Conservation (phyloP, 129 eudicot species). For the Tagetes patula region DNA sequence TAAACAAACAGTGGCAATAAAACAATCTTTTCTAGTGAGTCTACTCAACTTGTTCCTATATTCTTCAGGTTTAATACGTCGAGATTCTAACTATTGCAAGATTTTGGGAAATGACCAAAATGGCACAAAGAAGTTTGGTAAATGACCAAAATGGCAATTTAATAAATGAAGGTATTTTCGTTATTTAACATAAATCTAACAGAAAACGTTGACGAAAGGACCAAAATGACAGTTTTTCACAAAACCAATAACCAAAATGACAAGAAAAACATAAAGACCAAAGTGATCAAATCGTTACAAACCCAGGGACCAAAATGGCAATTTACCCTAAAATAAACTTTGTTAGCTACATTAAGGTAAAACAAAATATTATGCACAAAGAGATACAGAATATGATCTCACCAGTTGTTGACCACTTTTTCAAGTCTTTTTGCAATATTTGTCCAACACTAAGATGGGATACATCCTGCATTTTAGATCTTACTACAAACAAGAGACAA, state of each 20-base stretch:
- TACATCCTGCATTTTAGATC: conserved; percentile 47
- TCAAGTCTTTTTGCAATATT: conserved; percentile 61
- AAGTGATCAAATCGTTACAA: too few species aligned
- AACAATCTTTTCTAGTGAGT: background rate
- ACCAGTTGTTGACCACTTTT: conserved; percentile 66
- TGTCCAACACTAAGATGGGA: conserved; percentile 53
- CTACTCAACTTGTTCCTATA: background rate
- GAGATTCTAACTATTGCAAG: background rate
- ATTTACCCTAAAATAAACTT: too few species aligned
- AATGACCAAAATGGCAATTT: too few species aligned
- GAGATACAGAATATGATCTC: conserved; percentile 17
- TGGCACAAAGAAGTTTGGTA: too few species aligned
- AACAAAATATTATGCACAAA: background rate
- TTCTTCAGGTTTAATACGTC: background rate
- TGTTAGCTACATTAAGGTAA: background rate
- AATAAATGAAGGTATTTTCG: too few species aligned
- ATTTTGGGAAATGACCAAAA: too few species aligned
- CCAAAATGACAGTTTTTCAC: too few species aligned
- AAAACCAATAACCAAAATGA: too few species aligned
- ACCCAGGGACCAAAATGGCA: too few species aligned
- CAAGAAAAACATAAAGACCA: too few species aligned
- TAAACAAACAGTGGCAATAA: background rate
- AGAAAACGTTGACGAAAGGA: too few species aligned
- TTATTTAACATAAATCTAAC: too few species aligned
- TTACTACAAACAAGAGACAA: conserved; percentile 41